These are phyloP conservation scores for Talaromyces liani DNA, from an alignment of 495 filamentous ascomycete genomes.

Conservation along the genomic window DNA sequence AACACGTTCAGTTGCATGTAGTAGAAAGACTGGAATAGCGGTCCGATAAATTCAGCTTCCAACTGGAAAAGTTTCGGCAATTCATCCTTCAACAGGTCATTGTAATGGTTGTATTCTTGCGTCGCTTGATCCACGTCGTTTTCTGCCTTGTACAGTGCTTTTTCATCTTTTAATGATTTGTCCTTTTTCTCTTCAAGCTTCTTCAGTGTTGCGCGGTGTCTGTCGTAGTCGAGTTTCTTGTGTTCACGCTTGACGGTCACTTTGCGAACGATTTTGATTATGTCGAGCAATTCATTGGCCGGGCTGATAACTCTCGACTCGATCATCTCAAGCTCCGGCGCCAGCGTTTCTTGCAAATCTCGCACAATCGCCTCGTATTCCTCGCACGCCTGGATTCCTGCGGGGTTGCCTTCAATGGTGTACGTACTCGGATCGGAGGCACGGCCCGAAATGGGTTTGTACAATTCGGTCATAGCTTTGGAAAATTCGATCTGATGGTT, in stretches of 20 bases:
- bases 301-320: constrained; percentile 84
- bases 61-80: constrained; percentile 85
- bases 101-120: constrained; percentile 94
- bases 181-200: constrained; percentile 98
- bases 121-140: constrained; percentile 86
- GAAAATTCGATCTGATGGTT: constrained; percentile 98
- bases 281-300: constrained; percentile 88
- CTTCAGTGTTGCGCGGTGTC: constrained; percentile 72
- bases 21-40: constrained; percentile 98
- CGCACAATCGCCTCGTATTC: constrained; percentile 90
- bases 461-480: constrained; percentile 88
- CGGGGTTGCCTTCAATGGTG: constrained; percentile 76
- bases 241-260: constrained; percentile 84
- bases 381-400: constrained; percentile 91
- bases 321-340: constrained; percentile 96
- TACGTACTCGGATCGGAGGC: constrained; percentile 87
- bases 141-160: constrained; percentile 92
- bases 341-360: constrained; percentile 80
- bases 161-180: constrained; percentile 92
- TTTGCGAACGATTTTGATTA: constrained; percentile 93
- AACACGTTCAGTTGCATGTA: constrained; percentile 99
- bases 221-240: constrained; percentile 95
- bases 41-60: constrained; percentile 95
- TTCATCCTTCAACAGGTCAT: constrained; percentile 92
- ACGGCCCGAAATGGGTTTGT: constrained; percentile 95